These are phyloP conservation scores for Hyaloscypha bicolor DNA, from an alignment of 495 filamentous ascomycete species.

Conservation along the genomic window DNA sequence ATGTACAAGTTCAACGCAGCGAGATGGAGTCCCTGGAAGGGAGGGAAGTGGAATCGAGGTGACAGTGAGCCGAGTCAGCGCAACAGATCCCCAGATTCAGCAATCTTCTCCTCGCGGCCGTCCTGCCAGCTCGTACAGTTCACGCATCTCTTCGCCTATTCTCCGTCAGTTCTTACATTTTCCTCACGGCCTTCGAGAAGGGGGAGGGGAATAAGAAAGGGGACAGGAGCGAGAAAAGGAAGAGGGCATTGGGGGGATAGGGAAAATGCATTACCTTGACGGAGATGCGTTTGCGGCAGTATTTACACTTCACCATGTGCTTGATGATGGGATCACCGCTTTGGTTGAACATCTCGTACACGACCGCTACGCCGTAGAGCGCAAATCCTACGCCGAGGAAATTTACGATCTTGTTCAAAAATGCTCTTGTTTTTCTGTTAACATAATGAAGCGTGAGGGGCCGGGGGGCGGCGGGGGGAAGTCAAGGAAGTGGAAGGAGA, in stretches of 20 bases:
- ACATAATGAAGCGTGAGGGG: background rate
- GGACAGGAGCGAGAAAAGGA: too few relatives aligned
- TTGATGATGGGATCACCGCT: constrained; percentile 68
- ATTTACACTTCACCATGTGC: constrained; percentile 67
- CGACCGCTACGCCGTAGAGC: constrained; percentile 65
- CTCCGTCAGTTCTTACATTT: background rate
- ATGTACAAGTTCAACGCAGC: background rate
- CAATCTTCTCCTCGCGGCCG: constrained; percentile 62
- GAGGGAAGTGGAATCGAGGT: too few relatives aligned
- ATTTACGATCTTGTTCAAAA: constrained; percentile 66
- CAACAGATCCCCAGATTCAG: background rate
- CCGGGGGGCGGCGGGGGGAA: too few relatives aligned
- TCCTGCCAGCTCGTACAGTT: constrained; percentile 80
- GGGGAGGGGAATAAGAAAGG: too few relatives aligned
- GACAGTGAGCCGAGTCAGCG: background rate
- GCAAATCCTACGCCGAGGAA: constrained; percentile 67
- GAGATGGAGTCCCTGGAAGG: too few relatives aligned
- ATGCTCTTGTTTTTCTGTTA: constrained; percentile 45
- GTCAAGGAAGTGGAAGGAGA: background rate
- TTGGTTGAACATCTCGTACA: constrained; percentile 59
- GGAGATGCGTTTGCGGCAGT: constrained; percentile 69
- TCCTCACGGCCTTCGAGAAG: too few relatives aligned
- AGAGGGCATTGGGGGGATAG: background rate
- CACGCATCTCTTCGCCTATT: constrained; percentile 62
- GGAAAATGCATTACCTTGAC: constrained; percentile 52